phyloP scores from a whole-genome alignment of 805 yeast genomes.

The Zygoascus biomembranicola region DNA sequence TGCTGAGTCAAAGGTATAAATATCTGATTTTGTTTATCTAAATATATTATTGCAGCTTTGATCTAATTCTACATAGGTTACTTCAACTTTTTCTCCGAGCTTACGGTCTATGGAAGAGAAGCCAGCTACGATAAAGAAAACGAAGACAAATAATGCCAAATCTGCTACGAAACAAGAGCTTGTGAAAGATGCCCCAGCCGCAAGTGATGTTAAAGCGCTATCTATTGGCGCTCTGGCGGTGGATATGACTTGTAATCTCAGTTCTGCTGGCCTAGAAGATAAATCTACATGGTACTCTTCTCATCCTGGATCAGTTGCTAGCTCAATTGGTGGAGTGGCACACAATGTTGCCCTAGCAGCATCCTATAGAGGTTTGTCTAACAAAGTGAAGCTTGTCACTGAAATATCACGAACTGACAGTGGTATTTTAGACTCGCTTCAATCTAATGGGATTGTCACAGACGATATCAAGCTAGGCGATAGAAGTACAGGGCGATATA shows the following conservation, averaged over 20 bases:
- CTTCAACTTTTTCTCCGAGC: neutral
- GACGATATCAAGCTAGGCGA: slow-evolving; percentile 34
- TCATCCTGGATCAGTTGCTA: slow-evolving; percentile 53
- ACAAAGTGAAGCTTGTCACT: slow-evolving; percentile 42
- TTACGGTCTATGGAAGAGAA: neutral
- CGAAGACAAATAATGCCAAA: neutral
- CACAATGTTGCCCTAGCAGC: slow-evolving; percentile 69
- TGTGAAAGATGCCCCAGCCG: neutral
- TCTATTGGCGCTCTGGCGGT: slow-evolving; percentile 70
- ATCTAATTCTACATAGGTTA: neutral
- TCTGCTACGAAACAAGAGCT: neutral
- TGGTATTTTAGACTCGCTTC: slow-evolving; percentile 16
- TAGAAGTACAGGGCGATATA: slow-evolving; percentile 58
- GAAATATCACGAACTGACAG: slow-evolving; percentile 49
- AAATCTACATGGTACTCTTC: slow-evolving; percentile 41
- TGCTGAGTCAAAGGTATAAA: slow-evolving; percentile 29
- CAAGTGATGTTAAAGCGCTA: neutral
- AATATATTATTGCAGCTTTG: neutral
- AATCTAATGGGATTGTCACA: slow-evolving; percentile 23
- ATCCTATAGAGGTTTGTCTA: slow-evolving; percentile 22
- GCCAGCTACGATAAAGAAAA: neutral
- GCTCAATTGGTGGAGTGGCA: slow-evolving; percentile 79
- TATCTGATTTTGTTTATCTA: neutral
- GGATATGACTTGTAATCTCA: slow-evolving; percentile 54
- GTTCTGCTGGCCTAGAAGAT: slow-evolving; percentile 25